Evolutionary conservation across 495 filamentous ascomycete genomes (phyloP).

Genomic region (Penicillium paradoxum): DNA sequence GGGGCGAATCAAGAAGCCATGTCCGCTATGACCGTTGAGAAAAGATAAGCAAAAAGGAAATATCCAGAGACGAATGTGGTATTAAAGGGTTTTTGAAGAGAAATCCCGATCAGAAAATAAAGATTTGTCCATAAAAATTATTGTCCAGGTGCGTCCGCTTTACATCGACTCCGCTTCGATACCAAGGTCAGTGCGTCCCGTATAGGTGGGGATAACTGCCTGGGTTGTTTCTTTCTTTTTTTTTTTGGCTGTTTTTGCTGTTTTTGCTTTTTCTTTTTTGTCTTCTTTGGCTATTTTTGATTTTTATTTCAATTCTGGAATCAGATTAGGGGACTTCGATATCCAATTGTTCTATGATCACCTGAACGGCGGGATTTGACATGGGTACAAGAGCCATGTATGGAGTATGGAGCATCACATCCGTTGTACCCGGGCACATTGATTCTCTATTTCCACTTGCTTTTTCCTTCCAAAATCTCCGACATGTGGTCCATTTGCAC

Average conservation of each 20-base stretch:
- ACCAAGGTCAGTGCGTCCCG: conserved; percentile 9
- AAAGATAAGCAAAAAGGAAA: conserved; percentile 4
- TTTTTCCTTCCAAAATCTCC: conserved; percentile 10
- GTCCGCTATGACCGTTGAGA: conserved; percentile 19
- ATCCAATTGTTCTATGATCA: not conserved
- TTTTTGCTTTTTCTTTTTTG: not conserved
- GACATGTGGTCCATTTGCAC: conserved; percentile 18
- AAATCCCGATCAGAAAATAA: conserved; percentile 9
- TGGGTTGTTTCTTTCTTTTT: not conserved
- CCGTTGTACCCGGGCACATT: too few relatives aligned
- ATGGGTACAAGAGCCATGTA: too few relatives aligned
- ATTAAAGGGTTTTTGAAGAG: not conserved
- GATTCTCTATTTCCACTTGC: not conserved
- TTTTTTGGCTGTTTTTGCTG: not conserved
- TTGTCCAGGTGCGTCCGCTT: conserved; percentile 17
- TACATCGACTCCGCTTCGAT: conserved; percentile 23
- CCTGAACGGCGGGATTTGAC: not conserved
- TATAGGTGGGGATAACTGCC: conserved; percentile 2
- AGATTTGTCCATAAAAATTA: too few relatives aligned
- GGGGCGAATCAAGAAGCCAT: conserved; percentile 23
- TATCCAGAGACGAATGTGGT: conserved; percentile 6
- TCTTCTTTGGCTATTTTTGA: not conserved
- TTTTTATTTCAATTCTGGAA: not conserved
- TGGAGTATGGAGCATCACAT: too few relatives aligned
- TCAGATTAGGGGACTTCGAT: not conserved